A percentile compares a stretch with the other conserved stretches of the same genome.
phyloP scores from a whole-genome alignment of 768 basidiomycete genomes.

The Trametes elegans region DNA sequence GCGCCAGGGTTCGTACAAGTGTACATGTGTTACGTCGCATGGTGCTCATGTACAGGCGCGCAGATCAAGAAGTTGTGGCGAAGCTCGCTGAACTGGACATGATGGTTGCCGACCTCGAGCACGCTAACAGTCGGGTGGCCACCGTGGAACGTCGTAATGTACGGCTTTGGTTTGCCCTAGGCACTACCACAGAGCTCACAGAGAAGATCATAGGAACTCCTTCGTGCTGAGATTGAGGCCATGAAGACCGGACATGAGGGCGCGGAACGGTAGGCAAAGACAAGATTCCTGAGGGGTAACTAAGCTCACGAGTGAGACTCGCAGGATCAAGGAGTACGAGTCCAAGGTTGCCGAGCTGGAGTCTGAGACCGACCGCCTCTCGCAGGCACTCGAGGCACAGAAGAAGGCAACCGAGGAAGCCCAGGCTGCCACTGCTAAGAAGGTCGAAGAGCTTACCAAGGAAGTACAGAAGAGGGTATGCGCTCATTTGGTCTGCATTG shows the following conservation, averaged over 20 bases:
- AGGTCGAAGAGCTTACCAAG: constrained; percentile 56
- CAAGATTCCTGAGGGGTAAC: constrained; percentile 68
- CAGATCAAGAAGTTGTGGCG: constrained; percentile 89
- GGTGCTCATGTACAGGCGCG: not conserved
- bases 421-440: constrained; percentile 48
- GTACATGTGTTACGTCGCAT: not conserved
- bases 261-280: constrained; percentile 61
- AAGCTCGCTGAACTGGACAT: constrained; percentile 93
- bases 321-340: constrained; percentile 71
- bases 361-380: constrained; percentile 67
- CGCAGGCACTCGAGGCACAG: constrained; percentile 63
- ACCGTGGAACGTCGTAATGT: constrained; percentile 94
- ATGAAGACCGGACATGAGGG: constrained; percentile 77
- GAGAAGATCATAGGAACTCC: constrained; percentile 64
- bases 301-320: not conserved
- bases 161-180: constrained; percentile 21
- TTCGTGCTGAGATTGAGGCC: constrained; percentile 92
- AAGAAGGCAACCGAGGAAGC: constrained; percentile 45
- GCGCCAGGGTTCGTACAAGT: constrained; percentile 63
- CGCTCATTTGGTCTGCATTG: not conserved
- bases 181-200: not conserved
- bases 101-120: constrained; percentile 89
- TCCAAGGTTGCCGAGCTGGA: constrained; percentile 74
- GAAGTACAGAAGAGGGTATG: constrained; percentile 56
- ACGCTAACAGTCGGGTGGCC: constrained; percentile 92